These are phyloP conservation scores for Lodderomyces theae DNA, from an alignment of 1,139 yeast genomes.

Conservation along the genomic window DNA sequence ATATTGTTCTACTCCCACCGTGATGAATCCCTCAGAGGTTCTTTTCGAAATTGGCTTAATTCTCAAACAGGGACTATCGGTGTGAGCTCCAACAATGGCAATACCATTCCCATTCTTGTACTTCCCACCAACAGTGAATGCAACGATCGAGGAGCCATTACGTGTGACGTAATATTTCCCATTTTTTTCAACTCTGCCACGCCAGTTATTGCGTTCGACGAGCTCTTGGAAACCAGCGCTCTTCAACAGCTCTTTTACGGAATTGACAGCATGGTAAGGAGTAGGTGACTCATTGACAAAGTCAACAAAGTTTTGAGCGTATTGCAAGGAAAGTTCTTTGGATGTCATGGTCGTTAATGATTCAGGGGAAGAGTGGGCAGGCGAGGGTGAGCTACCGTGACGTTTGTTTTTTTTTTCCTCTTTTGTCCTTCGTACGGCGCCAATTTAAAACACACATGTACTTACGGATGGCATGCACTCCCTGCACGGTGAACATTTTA, in stretches of 20 bases:
- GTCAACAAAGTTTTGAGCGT: slow-evolving; percentile 62
- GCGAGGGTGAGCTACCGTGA: too few relatives aligned
- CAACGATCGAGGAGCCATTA: slow-evolving; percentile 84
- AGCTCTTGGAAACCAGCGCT: slow-evolving; percentile 71
- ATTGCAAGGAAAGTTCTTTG: slow-evolving; percentile 17
- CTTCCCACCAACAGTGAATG: slow-evolving; percentile 74
- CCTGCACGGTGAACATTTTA: too few relatives aligned
- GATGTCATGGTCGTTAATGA: not conserved
- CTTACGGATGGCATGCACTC: too few relatives aligned
- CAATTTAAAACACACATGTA: too few relatives aligned
- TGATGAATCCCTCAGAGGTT: slow-evolving; percentile 72
- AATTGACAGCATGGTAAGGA: slow-evolving; percentile 88
- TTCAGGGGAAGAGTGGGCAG: not conserved
- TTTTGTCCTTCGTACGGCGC: not conserved
- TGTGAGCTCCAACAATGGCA: slow-evolving; percentile 90
- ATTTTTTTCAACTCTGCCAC: slow-evolving; percentile 40
- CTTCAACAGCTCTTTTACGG: slow-evolving; percentile 52
- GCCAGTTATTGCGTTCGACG: slow-evolving; percentile 75
- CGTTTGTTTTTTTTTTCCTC: not conserved
- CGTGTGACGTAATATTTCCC: slow-evolving; percentile 79
- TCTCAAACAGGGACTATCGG: slow-evolving; percentile 91
- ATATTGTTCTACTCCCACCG: slow-evolving; percentile 89
- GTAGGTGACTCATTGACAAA: slow-evolving; percentile 88
- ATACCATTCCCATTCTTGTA: slow-evolving; percentile 82
- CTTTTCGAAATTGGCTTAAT: slow-evolving; percentile 87